Evolutionary conservation across 2,329 filamentous ascomycete genomes (phyloP), one percentile per base, ranked within the genome.

Genomic region (Sclerotinia trifoliorum): DNA sequence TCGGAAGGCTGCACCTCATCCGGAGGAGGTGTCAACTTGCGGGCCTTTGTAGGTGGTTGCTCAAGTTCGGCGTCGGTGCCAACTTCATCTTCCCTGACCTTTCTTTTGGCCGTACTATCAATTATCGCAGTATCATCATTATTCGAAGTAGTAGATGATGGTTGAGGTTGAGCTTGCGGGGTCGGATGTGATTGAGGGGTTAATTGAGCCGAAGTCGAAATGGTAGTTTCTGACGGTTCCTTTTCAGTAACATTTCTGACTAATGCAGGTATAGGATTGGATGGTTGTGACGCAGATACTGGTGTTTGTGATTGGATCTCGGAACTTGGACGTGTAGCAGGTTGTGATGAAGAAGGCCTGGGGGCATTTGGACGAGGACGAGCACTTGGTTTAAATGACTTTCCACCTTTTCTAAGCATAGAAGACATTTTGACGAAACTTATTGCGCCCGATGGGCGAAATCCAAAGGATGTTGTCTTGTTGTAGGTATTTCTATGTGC

Each of bases 341-440:
- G 74, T 60, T 77, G 76, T 68, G 75, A 75, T 68, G 79, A 76
- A 68, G 77, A 74, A 69, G 80, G 77, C 67, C 81, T 79, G 71
- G 82, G 81, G 70, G 83, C 80, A 69, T 84, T 82, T 75, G 71
- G 73, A 68, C 88, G 85, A 72, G 83, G 78, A 44, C 85, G 86
- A 72, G 86, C 85, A 80, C 90, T 92, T 56, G 90, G 90, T 77
- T 90, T 72, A 80, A 93, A 92, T 3, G 65, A 65, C 61, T 74
- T 76, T 32, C 29, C 63, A 39, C 66, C 66, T 57, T 68, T 68
- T 19, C 61, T 68, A 11, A 68, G 29, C 66, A 68, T 68, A 29
- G 66, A 68, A 65, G 60, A 65, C 66, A 68, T 68, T 63, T 65
- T 65, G 67, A 54, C 55, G 17, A 52, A 39, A 35, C 24, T 66